A percentile compares a stretch with the other conserved stretches of the same genome.
phyloP scores from a whole-genome alignment of 176 grass and related monocot species.

The Oryza nivara region DNA sequence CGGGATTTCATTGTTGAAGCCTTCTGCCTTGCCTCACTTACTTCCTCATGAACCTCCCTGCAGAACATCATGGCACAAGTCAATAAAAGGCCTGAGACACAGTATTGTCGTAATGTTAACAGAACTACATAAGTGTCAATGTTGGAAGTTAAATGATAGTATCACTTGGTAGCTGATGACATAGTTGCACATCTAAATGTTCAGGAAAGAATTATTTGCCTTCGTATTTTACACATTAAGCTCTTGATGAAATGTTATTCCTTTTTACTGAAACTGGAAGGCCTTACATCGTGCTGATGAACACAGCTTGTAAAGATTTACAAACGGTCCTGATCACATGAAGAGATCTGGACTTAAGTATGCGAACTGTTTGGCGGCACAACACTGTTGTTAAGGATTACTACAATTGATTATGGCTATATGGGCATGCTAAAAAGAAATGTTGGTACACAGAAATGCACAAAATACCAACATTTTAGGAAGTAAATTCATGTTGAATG shows the following conservation, averaged over 20 bases:
- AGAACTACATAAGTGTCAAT: not conserved
- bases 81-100: slow-evolving; percentile 32
- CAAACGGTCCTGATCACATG: not conserved
- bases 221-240: slow-evolving; percentile 11
- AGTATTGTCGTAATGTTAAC: not conserved
- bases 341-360: slow-evolving; percentile 11
- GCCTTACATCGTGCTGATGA: not conserved
- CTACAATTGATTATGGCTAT: not conserved
- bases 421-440: not conserved
- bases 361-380: not conserved
- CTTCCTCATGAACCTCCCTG: slow-evolving; percentile 98
- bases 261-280: too few species aligned
- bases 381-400: not conserved
- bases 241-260: not conserved
- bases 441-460: not conserved
- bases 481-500: slow-evolving; percentile 8
- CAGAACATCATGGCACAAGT: slow-evolving; percentile 19
- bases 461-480: not conserved
- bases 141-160: not conserved
- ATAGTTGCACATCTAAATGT: not conserved
- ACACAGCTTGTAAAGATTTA: slow-evolving; percentile 22
- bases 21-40: slow-evolving; percentile 78
- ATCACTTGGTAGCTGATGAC: not conserved
- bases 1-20: slow-evolving; percentile 65
- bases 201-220: slow-evolving; percentile 2